Percentiles rank a stretch among this genome's conserved stretches.
phyloP scores from a whole-genome alignment of 306 rosid genomes.

The Cucumis hystrix region DNA sequence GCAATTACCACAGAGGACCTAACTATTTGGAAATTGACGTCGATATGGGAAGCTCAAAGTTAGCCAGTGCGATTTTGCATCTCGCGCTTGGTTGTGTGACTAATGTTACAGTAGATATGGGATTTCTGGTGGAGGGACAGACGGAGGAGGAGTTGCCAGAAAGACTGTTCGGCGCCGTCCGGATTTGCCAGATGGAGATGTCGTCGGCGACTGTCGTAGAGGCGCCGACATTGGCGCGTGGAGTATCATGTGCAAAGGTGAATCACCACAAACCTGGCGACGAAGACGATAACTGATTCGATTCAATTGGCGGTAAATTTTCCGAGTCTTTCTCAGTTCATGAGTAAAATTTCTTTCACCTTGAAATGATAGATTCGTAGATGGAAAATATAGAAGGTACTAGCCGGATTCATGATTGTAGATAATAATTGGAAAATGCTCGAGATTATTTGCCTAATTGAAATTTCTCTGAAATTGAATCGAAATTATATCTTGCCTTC shows the following conservation, averaged over 20 bases:
- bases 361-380: background rate
- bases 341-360: background rate
- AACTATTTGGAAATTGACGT: slow-evolving; percentile 81
- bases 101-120: slow-evolving; percentile 75
- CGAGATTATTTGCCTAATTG: background rate
- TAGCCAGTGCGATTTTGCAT: slow-evolving; percentile 70
- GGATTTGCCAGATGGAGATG: slow-evolving; percentile 91
- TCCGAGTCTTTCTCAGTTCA: background rate
- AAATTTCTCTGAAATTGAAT: background rate
- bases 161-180: slow-evolving; percentile 58
- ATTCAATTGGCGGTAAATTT: background rate
- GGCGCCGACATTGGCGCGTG: slow-evolving; percentile 26
- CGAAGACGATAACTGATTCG: background rate
- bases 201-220: slow-evolving; percentile 45
- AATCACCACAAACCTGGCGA: slow-evolving; percentile 35
- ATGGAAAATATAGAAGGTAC: background rate
- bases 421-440: background rate
- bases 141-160: slow-evolving; percentile 84
- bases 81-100: slow-evolving; percentile 79
- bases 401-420: background rate
- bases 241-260: slow-evolving; percentile 34
- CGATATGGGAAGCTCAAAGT: slow-evolving; percentile 75
- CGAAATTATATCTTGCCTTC: background rate
- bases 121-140: slow-evolving; percentile 80
- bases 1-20: slow-evolving; percentile 61